Evolutionary conservation across 2,329 filamentous ascomycete genomes (phyloP).

Genomic region (Bertia moriformis): DNA sequence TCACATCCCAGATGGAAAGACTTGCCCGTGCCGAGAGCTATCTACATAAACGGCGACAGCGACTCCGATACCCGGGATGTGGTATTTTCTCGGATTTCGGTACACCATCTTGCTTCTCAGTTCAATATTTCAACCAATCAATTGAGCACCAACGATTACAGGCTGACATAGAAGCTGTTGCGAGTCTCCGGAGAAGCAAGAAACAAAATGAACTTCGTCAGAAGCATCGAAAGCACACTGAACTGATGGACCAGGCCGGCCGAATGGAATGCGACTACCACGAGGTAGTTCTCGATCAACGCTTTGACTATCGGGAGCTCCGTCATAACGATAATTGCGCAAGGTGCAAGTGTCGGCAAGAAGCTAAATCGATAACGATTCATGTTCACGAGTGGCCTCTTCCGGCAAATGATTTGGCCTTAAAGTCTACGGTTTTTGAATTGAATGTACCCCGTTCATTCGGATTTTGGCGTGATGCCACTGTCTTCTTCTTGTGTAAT

Average conservation of each 20-base stretch:
- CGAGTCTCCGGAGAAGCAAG: constrained; percentile 8
- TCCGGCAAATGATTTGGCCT: constrained; percentile 12
- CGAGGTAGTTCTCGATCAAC: neutral
- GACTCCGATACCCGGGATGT: constrained; percentile 7
- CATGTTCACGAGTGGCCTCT: constrained; percentile 40
- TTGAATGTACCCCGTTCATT: constrained; percentile 24
- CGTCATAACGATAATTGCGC: constrained; percentile 11
- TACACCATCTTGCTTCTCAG: constrained; percentile 22
- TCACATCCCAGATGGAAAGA: constrained; percentile 25
- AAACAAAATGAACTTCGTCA: constrained; percentile 17
- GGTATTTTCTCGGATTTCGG: constrained; percentile 23
- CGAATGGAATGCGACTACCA: constrained; percentile 2
- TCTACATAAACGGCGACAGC: constrained; percentile 15
- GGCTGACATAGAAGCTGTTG: constrained; percentile 20
- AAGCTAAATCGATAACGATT: constrained; percentile 27
- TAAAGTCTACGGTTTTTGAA: constrained; percentile 36
- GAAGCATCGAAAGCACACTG: constrained; percentile 9
- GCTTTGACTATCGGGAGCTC: constrained; percentile 2
- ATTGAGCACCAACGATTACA: constrained; percentile 18
- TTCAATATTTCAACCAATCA: constrained; percentile 30
- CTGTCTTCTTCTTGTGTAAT: constrained; percentile 21
- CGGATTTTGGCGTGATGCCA: constrained; percentile 31
- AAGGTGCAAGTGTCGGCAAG: constrained; percentile 15
- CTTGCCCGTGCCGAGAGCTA: constrained; percentile 30
- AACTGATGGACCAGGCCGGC: constrained; percentile 9